Evolutionary conservation across 352 stramenopile species (phyloP), one percentile per base, ranked within the genome.

Genomic region (Phytophthora ohioensis): DNA sequence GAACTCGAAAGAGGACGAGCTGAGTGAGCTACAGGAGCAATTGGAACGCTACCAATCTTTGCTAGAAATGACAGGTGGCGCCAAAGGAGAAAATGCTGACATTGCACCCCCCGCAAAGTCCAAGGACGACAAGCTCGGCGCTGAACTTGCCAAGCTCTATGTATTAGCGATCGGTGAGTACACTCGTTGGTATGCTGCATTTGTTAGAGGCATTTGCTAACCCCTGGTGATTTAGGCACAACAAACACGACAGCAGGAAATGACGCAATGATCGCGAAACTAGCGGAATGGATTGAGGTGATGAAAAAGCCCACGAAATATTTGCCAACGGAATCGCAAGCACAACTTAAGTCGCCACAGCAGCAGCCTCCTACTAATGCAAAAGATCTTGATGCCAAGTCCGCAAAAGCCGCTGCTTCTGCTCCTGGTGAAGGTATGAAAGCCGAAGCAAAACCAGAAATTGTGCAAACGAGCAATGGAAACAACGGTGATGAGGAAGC

Each of bases 1-100:
- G 88, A 96, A 96, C 53, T 91, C 85, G 10, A 96, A 96, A 55
- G 88, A 96, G 64, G 88, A 96, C 57, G 88, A 96, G 63, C 54
- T 96, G 5, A 90, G 82, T 41, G 88, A 96, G 60, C 60, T 96
- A 8, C 88, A 96, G 52, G 88, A 96, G 41, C 88, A 96, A 51
- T 72, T 96, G 27, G 88, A 96, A 52, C 88, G 90, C 39, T 96
- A 93, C 53, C 87, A 96, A 54, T 85, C 82, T 8, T 71, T 96
- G 2, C 47, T 96, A 4, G 73, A 91, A 62, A 90, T 93, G 52
- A 91, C 83, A 34, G 62, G 71, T 3, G 36, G 71, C 4, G 36
- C 36, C 6, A 75, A 78, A 62, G 34, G 11, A 53, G 46, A 39
- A 42, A 36, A 36, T 45, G 21, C n/a, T 17, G 45, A 54, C 4